A percentile compares a stretch with the other conserved stretches of the same genome.
phyloP scores from a whole-genome alignment of 371 early-diverging fungal genomes.

The Saksenaea vasiformis region DNA sequence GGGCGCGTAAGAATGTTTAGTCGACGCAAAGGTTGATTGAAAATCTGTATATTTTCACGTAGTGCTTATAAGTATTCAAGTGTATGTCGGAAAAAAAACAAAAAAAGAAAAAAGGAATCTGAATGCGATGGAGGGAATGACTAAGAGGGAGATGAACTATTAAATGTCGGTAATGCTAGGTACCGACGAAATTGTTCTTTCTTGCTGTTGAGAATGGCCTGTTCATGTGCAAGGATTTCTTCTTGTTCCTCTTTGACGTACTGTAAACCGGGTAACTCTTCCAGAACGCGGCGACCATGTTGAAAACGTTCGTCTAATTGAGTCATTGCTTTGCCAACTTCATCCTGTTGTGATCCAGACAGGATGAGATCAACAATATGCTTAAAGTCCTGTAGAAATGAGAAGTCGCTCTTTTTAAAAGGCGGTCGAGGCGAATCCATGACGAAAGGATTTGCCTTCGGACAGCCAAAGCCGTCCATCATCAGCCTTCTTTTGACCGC shows the following conservation, averaged over 20 bases:
- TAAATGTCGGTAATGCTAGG: neutral
- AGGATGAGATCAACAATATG: constrained; percentile 37
- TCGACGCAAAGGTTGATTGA: too few species aligned
- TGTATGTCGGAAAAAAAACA: neutral
- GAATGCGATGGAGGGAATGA: neutral
- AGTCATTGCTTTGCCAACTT: constrained; percentile 46
- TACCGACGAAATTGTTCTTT: constrained; percentile 26
- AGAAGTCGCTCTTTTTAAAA: constrained; percentile 46
- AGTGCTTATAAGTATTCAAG: neutral
- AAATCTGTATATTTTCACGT: neutral
- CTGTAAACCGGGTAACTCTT: constrained; percentile 51
- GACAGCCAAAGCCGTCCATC: too few species aligned
- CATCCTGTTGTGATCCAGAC: constrained; percentile 34
- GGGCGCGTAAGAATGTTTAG: too few species aligned
- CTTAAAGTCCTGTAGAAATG: constrained; percentile 42
- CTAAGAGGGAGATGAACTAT: neutral
- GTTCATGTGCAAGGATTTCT: constrained; percentile 33
- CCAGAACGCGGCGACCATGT: constrained; percentile 37
- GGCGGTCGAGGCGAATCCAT: neutral
- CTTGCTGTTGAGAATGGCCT: constrained; percentile 29
- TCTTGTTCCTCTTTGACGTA: constrained; percentile 49
- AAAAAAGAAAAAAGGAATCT: neutral
- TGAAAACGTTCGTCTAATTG: constrained; percentile 44
- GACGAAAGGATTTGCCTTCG: too few species aligned
- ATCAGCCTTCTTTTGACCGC: too few species aligned